Base-by-base conservation (phyloP, 495 filamentous ascomycete species). In the Tuber melanosporum region DNA sequence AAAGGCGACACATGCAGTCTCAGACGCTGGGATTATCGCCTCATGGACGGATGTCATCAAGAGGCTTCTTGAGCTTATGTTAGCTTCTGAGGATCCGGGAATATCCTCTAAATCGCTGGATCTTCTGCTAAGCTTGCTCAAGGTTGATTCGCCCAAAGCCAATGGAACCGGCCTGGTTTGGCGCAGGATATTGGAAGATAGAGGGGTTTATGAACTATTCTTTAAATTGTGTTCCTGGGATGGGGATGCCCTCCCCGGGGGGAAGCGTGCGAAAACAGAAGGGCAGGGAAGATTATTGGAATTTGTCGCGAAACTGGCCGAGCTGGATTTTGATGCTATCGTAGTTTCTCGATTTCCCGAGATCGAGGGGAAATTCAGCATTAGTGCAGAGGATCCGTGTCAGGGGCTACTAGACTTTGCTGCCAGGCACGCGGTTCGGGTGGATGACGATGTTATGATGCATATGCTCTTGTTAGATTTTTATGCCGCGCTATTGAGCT, bases 401-500 rank as follows among this genome's bases (percentile, higher is more conserved):
- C 57, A 43, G 26, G 80, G 80, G 47, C 72, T 82, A 4, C 57
- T 82, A n/a, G 76, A 73, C 41, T 82, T 82, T 71, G 79, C 76
- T 39, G 79, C 80, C 17, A 73, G 52, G 32, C 74, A 79, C 17
- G 72, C 76, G 9, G 70, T 82, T 66, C 66, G 74, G 45, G 66
- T 62, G 19, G 70, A 77, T 43, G 73, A 74, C 1, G 80, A 82
- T 77, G 79, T 82, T 22, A 79, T 82, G 71, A 82, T 82, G 80
- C 80, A 82, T 79, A 82, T 82, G 80, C 71, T 82, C 12, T 36
- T 82, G 41, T 45, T 82, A 3, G 79, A 82, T 49, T 82, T 82
- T 39, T 81, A 81, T 46, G 73, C 79, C 19, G 74, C 57, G 0
- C 46, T 81, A 7, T 32, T 81, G 36, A 75, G 71, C 15, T 78